A percentile compares a stretch with the other conserved stretches of the same genome.
phyloP scores from a whole-genome alignment of 257 asterid genomes.

The Asclepias syriaca region DNA sequence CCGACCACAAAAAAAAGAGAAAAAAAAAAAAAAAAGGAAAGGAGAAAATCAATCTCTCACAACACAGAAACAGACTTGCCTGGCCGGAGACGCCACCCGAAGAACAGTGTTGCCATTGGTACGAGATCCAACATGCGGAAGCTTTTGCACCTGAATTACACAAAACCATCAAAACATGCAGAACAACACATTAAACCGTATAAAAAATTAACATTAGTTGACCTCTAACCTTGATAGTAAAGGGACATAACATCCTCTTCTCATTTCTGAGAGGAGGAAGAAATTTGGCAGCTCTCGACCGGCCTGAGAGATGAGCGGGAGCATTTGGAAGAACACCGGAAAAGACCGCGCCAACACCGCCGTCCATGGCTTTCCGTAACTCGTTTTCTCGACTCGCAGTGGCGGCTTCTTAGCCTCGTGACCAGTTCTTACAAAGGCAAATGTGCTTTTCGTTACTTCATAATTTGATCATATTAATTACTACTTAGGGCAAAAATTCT shows the following conservation, averaged over 20 bases:
- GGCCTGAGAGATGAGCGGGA: not conserved
- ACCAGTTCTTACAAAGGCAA: not conserved
- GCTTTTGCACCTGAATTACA: constrained; percentile 26
- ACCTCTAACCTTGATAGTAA: constrained; percentile 27
- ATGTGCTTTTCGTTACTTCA: not conserved
- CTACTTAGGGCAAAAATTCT: not conserved
- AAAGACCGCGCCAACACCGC: constrained; percentile 1
- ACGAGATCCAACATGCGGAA: constrained; percentile 27
- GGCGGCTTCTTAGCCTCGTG: not conserved
- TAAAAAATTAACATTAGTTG: not conserved
- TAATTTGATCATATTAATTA: not conserved
- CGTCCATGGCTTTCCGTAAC: not conserved
- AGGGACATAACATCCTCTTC: constrained; percentile 12
- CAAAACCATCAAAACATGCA: not conserved
- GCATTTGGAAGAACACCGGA: not conserved
- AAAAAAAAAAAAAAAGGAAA: not conserved
- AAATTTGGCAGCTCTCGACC: constrained; percentile 8
- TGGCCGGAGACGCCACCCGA: constrained; percentile 48
- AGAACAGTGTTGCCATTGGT: constrained; percentile 23
- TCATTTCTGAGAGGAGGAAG: constrained; percentile 15
- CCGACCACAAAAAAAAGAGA: not conserved
- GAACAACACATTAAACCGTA: not conserved
- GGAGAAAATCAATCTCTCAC: not conserved
- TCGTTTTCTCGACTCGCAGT: not conserved
- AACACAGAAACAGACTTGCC: constrained; percentile 22